Evolutionary conservation across 345 rosid genomes (phyloP), one percentile per base, ranked within the genome.

Genomic region (Euphorbia lathyris): DNA sequence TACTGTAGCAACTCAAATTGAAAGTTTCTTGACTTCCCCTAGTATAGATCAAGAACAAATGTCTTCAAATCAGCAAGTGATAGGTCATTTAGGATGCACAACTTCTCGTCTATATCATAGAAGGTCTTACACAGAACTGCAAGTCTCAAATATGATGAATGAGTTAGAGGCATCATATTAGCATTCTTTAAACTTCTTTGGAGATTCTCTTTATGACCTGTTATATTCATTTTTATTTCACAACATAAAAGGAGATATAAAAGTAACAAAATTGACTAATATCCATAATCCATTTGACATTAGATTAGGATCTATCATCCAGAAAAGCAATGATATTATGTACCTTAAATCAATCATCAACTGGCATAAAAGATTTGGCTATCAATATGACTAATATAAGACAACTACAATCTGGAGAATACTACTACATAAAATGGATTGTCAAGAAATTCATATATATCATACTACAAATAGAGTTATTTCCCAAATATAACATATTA

Each of bases 161-260:
- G 99, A 78, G 76, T 86, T 67, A 92, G 82, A 50, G 99, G 97
- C 81, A 87, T 95, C 90, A 95, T 86, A 76, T 95, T 95, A 64
- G 82, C 78, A 70, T 95, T 95, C 80, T 83, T 95, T 64, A 90
- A 69, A 64, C 79, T 75, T 80, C 97, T 86, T 85, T 87, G 96
- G 80, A 85, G 69, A 61, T 87, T 77, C 86, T 95, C 99, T 83
- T 95, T 71, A 92, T 92, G 63, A 87, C 92, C 99, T 95, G 85
- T 77, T 50, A 72, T 58, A 70, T 73, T 71, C 66, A 68, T 32
- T 61, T 29, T 63, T 40, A 38, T n/a, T n/a, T 73, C 63, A 52
- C 47, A 26, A 74, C 51, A 67, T 51, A 67, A 40, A 7, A 14
- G 36, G 12, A 48, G 16, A 45, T 47, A 69, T 62, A 59, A 4